Percentiles rank a stretch among this genome's conserved stretches.
Evolutionary conservation across 352 stramenopile genomes (phyloP).

Genomic region (Thraustochytrium sp.): DNA sequence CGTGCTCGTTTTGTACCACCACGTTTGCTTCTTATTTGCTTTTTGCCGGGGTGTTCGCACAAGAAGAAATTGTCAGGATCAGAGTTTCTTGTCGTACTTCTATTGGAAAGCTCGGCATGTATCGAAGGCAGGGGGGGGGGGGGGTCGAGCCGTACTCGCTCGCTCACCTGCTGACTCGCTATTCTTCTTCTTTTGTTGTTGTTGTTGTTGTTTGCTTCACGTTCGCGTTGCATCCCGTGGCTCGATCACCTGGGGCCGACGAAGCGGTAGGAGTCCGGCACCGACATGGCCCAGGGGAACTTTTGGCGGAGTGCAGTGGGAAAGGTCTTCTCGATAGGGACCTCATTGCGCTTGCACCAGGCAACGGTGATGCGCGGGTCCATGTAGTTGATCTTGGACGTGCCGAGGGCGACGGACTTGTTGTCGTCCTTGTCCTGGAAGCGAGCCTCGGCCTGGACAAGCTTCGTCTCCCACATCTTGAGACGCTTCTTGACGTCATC

Average conservation of each 20-base stretch:
- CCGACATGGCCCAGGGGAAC: conserved; percentile 97
- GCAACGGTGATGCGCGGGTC: conserved; percentile 98
- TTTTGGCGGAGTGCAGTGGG: conserved; percentile 96
- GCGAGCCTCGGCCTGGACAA: conserved; percentile 59
- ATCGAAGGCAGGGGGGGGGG: too few relatives aligned
- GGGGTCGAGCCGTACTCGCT: too few relatives aligned
- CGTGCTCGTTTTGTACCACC: too few relatives aligned
- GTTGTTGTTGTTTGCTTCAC: background rate
- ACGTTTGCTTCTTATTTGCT: too few relatives aligned
- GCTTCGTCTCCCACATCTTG: conserved; percentile 60
- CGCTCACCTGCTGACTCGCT: too few relatives aligned
- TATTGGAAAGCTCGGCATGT: too few relatives aligned
- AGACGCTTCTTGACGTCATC: conserved; percentile 91
- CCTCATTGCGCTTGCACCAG: conserved; percentile 95
- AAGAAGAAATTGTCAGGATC: too few relatives aligned
- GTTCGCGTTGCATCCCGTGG: too few relatives aligned
- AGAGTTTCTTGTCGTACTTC: too few relatives aligned
- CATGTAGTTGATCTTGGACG: conserved; percentile 99
- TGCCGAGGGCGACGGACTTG: conserved; percentile 96
- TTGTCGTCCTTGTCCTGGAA: conserved; percentile 98
- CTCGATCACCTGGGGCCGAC: too few relatives aligned
- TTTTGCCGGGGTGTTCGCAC: too few relatives aligned
- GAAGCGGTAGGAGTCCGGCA: background rate
- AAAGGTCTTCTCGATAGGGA: conserved; percentile 97
- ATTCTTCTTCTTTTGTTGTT: background rate